Conservation (phyloP, 2,329 filamentous ascomycete genomes). For the Cladophialophora bantiana region DNA sequence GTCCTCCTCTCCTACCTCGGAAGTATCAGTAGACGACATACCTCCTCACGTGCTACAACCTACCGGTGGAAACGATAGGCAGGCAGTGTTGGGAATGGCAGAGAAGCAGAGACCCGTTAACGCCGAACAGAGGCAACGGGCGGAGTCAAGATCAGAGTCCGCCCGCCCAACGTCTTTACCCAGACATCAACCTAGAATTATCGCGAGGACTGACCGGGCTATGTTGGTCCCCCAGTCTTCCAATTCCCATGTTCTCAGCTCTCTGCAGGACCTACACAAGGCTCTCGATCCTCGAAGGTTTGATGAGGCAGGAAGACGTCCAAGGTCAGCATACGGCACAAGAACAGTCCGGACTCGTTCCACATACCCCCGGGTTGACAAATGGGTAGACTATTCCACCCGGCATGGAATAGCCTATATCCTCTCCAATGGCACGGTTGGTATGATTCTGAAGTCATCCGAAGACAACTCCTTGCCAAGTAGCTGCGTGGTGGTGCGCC, state of each 20-base stretch:
- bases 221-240: constrained; percentile 25
- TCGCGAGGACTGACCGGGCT: constrained; percentile 19
- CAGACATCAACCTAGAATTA: constrained; percentile 31
- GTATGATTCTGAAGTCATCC: constrained; percentile 56
- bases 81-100: not conserved
- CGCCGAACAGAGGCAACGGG: constrained; percentile 2
- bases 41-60: constrained; percentile 45
- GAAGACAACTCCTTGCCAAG: constrained; percentile 52
- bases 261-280: constrained; percentile 23
- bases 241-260: constrained; percentile 23
- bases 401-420: constrained; percentile 61
- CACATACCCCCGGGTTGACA: constrained; percentile 57
- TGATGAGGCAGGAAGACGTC: constrained; percentile 22
- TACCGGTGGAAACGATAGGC: constrained; percentile 29
- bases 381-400: constrained; percentile 62
- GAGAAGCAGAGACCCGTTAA: constrained; percentile 5
- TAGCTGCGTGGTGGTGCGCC: constrained; percentile 55
- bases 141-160: constrained; percentile 13
- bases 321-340: constrained; percentile 28
- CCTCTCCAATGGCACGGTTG: constrained; percentile 58
- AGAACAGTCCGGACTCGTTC: constrained; percentile 22
- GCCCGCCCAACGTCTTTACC: not conserved
- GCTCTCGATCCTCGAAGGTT: constrained; percentile 28
- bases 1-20: constrained; percentile 34
- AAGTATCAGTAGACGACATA: constrained; percentile 49